Conservation (phyloP, 2,329 filamentous ascomycete genomes). For the Talaromyces marneffei region DNA sequence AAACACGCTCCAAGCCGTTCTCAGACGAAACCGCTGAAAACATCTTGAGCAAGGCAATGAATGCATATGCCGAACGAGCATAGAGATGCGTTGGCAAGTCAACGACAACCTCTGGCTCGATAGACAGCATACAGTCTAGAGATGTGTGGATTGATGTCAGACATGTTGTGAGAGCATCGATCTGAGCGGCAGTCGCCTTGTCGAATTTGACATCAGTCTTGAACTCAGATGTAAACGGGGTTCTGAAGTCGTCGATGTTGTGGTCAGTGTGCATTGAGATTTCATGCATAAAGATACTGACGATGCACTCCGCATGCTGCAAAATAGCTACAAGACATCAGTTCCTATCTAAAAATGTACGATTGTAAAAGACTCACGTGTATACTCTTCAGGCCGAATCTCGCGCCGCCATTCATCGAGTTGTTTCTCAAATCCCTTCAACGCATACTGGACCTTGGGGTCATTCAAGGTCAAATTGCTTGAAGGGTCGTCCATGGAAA, state of each 20-base stretch:
- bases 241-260: slow-evolving; percentile 48
- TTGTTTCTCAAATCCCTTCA: slow-evolving; percentile 61
- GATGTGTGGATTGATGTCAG: slow-evolving; percentile 61
- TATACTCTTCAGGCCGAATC: slow-evolving; percentile 50
- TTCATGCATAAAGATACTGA: slow-evolving; percentile 71
- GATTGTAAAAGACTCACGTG: slow-evolving; percentile 53
- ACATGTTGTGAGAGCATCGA: slow-evolving; percentile 62
- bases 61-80: slow-evolving; percentile 65
- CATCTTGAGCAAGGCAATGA: slow-evolving; percentile 68
- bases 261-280: slow-evolving; percentile 63
- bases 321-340: slow-evolving; percentile 48
- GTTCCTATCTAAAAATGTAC: too few species aligned
- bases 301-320: slow-evolving; percentile 57
- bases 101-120: slow-evolving; percentile 55
- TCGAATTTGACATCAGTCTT: slow-evolving; percentile 23
- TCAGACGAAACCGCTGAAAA: slow-evolving; percentile 62
- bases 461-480: slow-evolving; percentile 53
- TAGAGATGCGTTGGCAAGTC: slow-evolving; percentile 65
- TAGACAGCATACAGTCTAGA: slow-evolving; percentile 58
- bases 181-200: slow-evolving; percentile 52
- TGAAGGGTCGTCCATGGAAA: slow-evolving; percentile 60
- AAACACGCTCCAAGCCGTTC: slow-evolving; percentile 62
- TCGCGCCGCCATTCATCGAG: slow-evolving; percentile 54
- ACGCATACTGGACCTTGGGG: slow-evolving; percentile 56
- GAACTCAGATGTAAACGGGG: slow-evolving; percentile 37